Base-by-base conservation (phyloP, 352 stramenopile species). In the Globisporangium nagaii region DNA sequence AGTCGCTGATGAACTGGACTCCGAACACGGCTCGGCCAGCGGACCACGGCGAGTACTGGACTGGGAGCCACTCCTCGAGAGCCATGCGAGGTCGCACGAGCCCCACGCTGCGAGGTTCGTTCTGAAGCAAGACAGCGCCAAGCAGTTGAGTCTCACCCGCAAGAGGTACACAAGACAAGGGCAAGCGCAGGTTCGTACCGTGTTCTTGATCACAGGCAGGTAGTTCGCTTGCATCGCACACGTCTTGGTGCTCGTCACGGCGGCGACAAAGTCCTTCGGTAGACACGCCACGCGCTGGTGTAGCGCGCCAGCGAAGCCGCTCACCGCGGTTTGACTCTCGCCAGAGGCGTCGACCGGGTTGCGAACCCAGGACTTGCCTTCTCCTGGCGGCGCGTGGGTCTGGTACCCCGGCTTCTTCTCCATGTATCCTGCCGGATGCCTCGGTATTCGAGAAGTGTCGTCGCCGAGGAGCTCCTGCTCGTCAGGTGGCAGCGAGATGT, bases 1-100 rank as follows among this genome's bases (percentile, higher is more conserved):
- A 57, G 42, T 86, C 73, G 9, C 58, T 65, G 41, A 90, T 84
- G 31, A 88, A 88, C 54, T 89, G 68, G 8, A 68, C 75, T 8
- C 62, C 69, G 41, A 89, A 89, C 10, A 86, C 55, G 8, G 73
- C 54, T n/a, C 71, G 70, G 1, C 78, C 89, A 11, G 82, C 84
- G 4, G 71, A 91, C 93, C 93, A 98, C 3, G 93, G 93, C 4
- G 97, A 96, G 63, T 96, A 98, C n/a, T 71, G 82, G 10, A 92
- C 66, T 3, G 74, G 52, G 12, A 96, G 61, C 93, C 93, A 98
- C 60, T 98, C 91, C 12, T 95, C 83, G 10, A 93, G 67, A 4
- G 87, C 85, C 24, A 65, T 69, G 12, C 88, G 76, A 27, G 93
- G 88, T 22, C 86, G 79, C 17, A 97, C 86, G n/a, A 93, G 77